Percentiles rank a stretch among this genome's conserved stretches.
Evolutionary conservation across 768 basidiomycete genomes (phyloP).

Genomic region (Mrakia hoshinonis): DNA sequence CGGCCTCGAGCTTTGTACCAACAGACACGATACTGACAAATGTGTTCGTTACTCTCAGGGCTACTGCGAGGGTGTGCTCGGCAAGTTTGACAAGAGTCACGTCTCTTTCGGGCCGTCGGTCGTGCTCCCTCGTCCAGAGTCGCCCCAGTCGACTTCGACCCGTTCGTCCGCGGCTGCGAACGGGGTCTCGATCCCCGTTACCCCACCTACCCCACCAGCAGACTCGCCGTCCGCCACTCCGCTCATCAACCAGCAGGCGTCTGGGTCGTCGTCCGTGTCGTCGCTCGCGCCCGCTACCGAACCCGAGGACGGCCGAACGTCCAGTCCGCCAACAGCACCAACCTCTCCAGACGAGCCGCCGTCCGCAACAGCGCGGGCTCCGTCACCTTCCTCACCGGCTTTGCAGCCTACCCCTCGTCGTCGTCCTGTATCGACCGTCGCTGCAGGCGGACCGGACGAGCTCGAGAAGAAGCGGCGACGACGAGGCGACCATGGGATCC

Average conservation of each 20-base stretch:
- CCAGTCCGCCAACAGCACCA: too few species aligned
- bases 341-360: too few species aligned
- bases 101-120: constrained; percentile 12
- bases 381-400: background rate
- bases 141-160: too few species aligned
- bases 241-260: background rate
- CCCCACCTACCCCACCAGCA: background rate
- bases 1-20: too few species aligned
- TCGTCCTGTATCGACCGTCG: background rate
- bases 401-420: background rate
- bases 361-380: too few species aligned
- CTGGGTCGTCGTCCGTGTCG: background rate
- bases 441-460: constrained; percentile 2
- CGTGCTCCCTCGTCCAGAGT: background rate
- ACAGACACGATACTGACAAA: background rate
- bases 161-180: background rate
- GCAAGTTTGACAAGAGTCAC: constrained; percentile 14
- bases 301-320: too few species aligned
- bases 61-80: constrained; percentile 28
- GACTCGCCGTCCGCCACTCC: background rate
- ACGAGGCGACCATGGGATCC: background rate
- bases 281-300: background rate
- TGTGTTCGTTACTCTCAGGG: background rate
- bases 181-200: background rate
- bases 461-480: constrained; percentile 11